Evolutionary conservation across 805 yeast genomes (phyloP).

Genomic region (Kodamaea jinghongensis): DNA sequence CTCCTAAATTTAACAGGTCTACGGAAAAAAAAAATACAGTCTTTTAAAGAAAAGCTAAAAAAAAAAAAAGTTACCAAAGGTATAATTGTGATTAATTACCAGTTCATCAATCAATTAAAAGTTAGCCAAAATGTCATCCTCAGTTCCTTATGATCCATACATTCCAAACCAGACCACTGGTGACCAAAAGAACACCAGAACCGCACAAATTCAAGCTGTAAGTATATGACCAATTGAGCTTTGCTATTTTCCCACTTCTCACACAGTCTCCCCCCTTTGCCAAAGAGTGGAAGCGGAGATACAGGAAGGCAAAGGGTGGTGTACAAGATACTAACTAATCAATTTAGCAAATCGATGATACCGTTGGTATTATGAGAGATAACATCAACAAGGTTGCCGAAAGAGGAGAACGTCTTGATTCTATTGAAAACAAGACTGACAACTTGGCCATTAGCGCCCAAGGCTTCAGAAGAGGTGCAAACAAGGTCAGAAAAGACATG

Average conservation of each 20-base stretch:
- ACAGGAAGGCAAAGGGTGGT: no score
- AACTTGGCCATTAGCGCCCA: slow-evolving; percentile 89
- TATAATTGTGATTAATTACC: not conserved
- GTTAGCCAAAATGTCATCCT: slow-evolving; percentile 55
- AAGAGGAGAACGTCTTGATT: slow-evolving; percentile 88
- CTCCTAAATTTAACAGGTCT: no score
- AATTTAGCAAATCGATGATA: slow-evolving; percentile 77
- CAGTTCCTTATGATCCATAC: slow-evolving; percentile 84
- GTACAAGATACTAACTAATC: slow-evolving; percentile 23
- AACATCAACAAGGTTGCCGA: slow-evolving; percentile 94
- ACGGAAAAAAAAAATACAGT: no score
- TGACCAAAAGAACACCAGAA: slow-evolving; percentile 52
- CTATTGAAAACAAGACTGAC: slow-evolving; percentile 90
- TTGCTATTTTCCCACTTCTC: not conserved
- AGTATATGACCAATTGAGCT: slow-evolving; percentile 24
- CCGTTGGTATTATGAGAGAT: slow-evolving; percentile 97
- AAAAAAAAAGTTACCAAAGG: slow-evolving; percentile 1
- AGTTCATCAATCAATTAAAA: not conserved
- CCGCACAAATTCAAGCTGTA: slow-evolving; percentile 83
- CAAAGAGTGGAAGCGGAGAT: not conserved
- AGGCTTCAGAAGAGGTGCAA: slow-evolving; percentile 94
- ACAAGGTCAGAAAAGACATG: slow-evolving; percentile 96
- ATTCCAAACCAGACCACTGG: slow-evolving; percentile 62
- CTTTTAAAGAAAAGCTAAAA: not conserved
- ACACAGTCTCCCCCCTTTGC: not conserved